Conservation (phyloP, 768 basidiomycete genomes). For the Collybia sordida region DNA sequence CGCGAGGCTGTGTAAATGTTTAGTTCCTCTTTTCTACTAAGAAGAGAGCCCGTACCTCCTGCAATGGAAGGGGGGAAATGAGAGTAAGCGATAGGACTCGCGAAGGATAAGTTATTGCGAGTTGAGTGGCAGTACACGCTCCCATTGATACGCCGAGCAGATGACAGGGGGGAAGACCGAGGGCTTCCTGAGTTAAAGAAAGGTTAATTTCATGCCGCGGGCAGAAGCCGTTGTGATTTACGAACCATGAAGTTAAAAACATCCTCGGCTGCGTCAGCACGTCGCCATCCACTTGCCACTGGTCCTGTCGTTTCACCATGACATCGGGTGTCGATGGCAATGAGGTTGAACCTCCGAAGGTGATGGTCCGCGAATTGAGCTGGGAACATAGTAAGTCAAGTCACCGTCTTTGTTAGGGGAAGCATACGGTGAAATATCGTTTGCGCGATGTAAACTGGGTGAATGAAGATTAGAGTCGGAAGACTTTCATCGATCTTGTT, state of each 20-base stretch:
- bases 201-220: neutral
- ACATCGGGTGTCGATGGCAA: slow-evolving; percentile 30
- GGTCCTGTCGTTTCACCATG: slow-evolving; percentile 30
- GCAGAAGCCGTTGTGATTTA: neutral
- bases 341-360: slow-evolving; percentile 36
- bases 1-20: slow-evolving; percentile 21
- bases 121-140: slow-evolving; percentile 29
- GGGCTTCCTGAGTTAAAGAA: slow-evolving; percentile 25
- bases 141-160: slow-evolving; percentile 38
- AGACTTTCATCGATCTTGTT: slow-evolving; percentile 25
- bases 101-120: slow-evolving; percentile 30
- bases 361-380: slow-evolving; percentile 30
- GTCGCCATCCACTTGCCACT: slow-evolving; percentile 22
- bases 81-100: slow-evolving; percentile 34
- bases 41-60: slow-evolving; percentile 23
- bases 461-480: slow-evolving; percentile 35
- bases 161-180: slow-evolving; percentile 35
- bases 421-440: slow-evolving; percentile 32
- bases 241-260: slow-evolving; percentile 34
- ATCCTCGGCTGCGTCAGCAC: slow-evolving; percentile 32
- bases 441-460: slow-evolving; percentile 31
- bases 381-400: slow-evolving; percentile 4
- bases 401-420: neutral
- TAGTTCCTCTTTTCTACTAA: neutral
- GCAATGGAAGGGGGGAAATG: slow-evolving; percentile 31